These are phyloP conservation scores for Wickerhamomyces strasburgensis DNA, from an alignment of 805 yeast genomes.

Conservation along the genomic window DNA sequence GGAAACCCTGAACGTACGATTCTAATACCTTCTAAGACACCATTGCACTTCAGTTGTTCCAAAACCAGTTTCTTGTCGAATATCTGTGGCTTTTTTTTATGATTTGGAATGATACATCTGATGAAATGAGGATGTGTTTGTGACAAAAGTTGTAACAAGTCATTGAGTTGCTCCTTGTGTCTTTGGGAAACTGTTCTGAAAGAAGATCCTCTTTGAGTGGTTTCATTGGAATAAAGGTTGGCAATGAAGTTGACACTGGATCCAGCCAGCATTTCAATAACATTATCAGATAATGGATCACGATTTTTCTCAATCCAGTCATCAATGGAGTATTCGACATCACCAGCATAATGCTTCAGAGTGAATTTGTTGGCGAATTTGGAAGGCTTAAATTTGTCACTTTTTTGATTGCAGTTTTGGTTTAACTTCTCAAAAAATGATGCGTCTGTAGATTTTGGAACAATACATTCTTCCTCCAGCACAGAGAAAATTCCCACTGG, in stretches of 20 bases:
- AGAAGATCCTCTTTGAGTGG: constrained; percentile 32
- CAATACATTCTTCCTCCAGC: constrained; percentile 90
- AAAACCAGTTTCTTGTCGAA: constrained; percentile 76
- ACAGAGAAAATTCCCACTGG: constrained; percentile 82
- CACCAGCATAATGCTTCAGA: constrained; percentile 91
- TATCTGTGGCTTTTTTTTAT: constrained; percentile 58
- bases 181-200: constrained; percentile 80
- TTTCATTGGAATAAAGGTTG: constrained; percentile 44
- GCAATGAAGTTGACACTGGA: constrained; percentile 57
- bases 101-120: constrained; percentile 91
- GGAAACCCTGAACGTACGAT: constrained; percentile 98
- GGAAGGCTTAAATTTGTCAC: constrained; percentile 63
- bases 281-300: constrained; percentile 82
- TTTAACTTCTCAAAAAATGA: constrained; percentile 79
- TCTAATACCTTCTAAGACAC: constrained; percentile 96
- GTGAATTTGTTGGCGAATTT: constrained; percentile 74
- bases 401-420: constrained; percentile 51
- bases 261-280: constrained; percentile 52
- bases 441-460: constrained; percentile 83
- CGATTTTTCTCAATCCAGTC: constrained; percentile 94
- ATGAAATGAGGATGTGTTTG: constrained; percentile 94
- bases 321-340: constrained; percentile 87
- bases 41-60: constrained; percentile 91
- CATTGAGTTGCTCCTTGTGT: constrained; percentile 78
- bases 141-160: constrained; percentile 65